Conservation (phyloP, 306 rosid genomes). For the Pachyrhizus erosus region DNA sequence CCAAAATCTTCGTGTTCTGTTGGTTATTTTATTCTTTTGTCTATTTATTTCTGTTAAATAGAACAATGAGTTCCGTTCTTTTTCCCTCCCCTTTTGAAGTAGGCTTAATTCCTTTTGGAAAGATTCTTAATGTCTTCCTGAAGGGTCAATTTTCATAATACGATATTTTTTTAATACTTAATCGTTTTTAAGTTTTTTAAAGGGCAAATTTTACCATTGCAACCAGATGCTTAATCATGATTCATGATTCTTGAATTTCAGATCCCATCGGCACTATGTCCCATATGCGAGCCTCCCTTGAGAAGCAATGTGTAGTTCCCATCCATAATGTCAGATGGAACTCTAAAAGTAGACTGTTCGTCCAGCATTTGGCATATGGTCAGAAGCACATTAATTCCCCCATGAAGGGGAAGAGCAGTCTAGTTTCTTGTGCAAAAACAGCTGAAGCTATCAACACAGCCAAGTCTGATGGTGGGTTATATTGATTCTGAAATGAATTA, state of each 20-base stretch:
- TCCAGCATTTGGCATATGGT: slow-evolving; percentile 56
- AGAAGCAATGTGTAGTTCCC: slow-evolving; percentile 62
- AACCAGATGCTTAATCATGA: slow-evolving; percentile 25
- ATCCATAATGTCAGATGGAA: slow-evolving; percentile 50
- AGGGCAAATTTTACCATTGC: neutral
- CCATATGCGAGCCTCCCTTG: slow-evolving; percentile 58
- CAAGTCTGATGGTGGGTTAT: slow-evolving; percentile 67
- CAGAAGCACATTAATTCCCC: slow-evolving; percentile 53
- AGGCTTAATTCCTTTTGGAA: neutral
- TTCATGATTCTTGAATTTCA: slow-evolving; percentile 47
- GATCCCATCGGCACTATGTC: slow-evolving; percentile 65
- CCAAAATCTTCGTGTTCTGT: neutral
- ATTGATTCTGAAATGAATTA: slow-evolving; percentile 21
- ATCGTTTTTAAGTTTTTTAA: neutral
- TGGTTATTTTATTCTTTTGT: slow-evolving; percentile 5
- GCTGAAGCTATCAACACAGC: slow-evolving; percentile 61
- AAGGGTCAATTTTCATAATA: neutral
- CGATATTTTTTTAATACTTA: neutral
- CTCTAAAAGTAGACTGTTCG: slow-evolving; percentile 41
- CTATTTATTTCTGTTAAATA: neutral
- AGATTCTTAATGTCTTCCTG: slow-evolving; percentile 1
- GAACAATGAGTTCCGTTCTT: neutral
- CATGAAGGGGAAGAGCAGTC: slow-evolving; percentile 54
- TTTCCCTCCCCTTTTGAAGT: neutral
- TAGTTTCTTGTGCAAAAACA: slow-evolving; percentile 65